phyloP scores from a whole-genome alignment of 139 green algal species.

The Raphidocelis subcapitata region DNA sequence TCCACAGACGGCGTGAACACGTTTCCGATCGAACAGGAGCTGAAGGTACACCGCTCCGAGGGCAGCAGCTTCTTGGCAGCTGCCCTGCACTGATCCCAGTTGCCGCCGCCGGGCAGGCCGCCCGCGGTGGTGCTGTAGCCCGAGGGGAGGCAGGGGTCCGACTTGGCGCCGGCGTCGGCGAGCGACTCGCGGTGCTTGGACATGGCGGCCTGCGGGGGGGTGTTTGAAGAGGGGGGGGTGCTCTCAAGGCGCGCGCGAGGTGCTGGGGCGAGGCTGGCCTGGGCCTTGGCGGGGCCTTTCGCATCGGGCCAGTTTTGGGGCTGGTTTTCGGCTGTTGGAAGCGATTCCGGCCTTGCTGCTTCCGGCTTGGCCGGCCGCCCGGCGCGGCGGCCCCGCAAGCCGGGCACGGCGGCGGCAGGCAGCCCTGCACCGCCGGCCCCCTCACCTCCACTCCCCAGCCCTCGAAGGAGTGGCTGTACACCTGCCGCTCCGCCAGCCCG shows the following conservation, averaged over 20 bases:
- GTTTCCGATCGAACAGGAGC: not conserved
- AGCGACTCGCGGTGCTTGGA: no score
- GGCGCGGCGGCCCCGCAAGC: not conserved
- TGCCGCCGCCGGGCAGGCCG: constrained; percentile 1
- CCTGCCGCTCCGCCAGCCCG: not conserved
- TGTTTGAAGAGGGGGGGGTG: no score
- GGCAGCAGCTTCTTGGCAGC: constrained; percentile 6
- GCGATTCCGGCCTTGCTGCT: no score
- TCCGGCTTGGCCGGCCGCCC: not conserved
- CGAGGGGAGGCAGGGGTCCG: constrained; percentile 16
- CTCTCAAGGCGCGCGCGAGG: no score
- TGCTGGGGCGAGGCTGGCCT: no score
- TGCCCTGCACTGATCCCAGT: constrained; percentile 11
- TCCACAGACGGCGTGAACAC: no score
- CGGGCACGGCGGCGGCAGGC: not conserved
- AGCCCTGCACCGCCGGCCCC: not conserved
- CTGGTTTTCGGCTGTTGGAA: no score
- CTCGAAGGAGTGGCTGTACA: constrained; percentile 26
- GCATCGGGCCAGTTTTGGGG: no score
- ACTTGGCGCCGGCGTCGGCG: no score
- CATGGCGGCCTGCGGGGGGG: no score
- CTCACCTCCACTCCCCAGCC: constrained; percentile 12
- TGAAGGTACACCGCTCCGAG: not conserved
- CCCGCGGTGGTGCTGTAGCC: not conserved
- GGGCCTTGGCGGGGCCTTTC: no score